Evolutionary conservation across 352 stramenopile species (phyloP).

Genomic region (Globisporangium splendens): DNA sequence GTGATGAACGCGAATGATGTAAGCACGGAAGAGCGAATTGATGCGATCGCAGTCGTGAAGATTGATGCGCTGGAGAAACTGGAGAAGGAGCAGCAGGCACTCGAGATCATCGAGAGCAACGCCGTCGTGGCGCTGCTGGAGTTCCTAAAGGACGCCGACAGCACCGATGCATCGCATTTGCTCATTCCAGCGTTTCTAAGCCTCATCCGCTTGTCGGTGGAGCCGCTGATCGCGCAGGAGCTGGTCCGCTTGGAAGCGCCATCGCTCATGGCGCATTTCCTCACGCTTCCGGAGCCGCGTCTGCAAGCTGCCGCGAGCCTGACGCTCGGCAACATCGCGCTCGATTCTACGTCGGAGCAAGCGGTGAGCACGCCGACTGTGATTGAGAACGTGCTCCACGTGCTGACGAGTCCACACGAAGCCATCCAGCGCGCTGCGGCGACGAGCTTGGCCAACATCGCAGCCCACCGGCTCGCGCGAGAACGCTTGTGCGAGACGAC

Average conservation of each 20-base stretch:
- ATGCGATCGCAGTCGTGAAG: slow-evolving; percentile 30
- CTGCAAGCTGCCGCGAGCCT: slow-evolving; percentile 64
- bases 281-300: slow-evolving; percentile 42
- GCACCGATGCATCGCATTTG: slow-evolving; percentile 40
- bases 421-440: slow-evolving; percentile 51
- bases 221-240: slow-evolving; percentile 50
- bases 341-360: slow-evolving; percentile 28
- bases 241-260: slow-evolving; percentile 47
- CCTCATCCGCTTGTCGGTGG: slow-evolving; percentile 56
- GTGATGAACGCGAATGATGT: slow-evolving; percentile 35
- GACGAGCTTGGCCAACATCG: slow-evolving; percentile 56
- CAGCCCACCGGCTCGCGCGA: slow-evolving; percentile 31
- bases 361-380: slow-evolving; percentile 32
- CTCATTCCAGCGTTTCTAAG: slow-evolving; percentile 60
- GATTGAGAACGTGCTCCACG: slow-evolving; percentile 34
- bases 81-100: slow-evolving; percentile 33
- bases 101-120: slow-evolving; percentile 57
- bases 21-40: slow-evolving; percentile 25
- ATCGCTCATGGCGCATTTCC: slow-evolving; percentile 36
- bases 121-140: slow-evolving; percentile 37
- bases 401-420: slow-evolving; percentile 53
- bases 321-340: slow-evolving; percentile 58
- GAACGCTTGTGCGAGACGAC: slow-evolving; percentile 42
- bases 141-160: slow-evolving; percentile 50
- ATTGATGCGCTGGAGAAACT: slow-evolving; percentile 23